Evolutionary conservation across 257 asterid species (phyloP).

Genomic region (Pogostemon cablin): DNA sequence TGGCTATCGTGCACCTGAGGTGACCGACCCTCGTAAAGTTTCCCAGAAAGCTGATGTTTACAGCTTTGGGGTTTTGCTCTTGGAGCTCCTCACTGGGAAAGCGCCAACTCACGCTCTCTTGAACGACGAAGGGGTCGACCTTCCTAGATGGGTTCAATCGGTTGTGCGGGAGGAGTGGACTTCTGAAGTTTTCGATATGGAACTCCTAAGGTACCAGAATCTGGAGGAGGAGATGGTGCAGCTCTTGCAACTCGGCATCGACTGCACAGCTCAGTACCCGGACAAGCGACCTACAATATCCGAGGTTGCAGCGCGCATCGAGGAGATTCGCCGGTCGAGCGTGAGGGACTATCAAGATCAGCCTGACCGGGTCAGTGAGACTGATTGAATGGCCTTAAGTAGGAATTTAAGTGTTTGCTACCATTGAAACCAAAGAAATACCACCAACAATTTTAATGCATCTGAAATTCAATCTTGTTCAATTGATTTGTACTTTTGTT

Average conservation of each 20-base stretch:
- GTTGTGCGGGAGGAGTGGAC: constrained; percentile 83
- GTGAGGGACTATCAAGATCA: constrained; percentile 38
- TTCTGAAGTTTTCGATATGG: constrained; percentile 77
- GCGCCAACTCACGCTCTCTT: constrained; percentile 82
- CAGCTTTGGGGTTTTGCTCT: constrained; percentile 68
- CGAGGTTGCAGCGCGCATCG: constrained; percentile 50
- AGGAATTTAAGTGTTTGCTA: constrained; percentile 17
- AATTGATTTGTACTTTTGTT: constrained; percentile 36
- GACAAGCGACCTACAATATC: constrained; percentile 70
- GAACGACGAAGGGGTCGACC: constrained; percentile 83
- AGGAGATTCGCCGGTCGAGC: constrained; percentile 50
- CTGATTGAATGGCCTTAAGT: constrained; percentile 32
- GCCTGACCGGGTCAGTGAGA: constrained; percentile 54
- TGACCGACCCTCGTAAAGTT: constrained; percentile 75
- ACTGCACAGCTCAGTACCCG: constrained; percentile 80
- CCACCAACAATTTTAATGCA: constrained; percentile 22
- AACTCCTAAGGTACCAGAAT: constrained; percentile 57
- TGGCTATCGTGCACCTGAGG: constrained; percentile 90
- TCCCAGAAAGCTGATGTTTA: constrained; percentile 81
- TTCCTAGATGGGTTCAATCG: constrained; percentile 88
- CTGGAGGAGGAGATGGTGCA: constrained; percentile 83
- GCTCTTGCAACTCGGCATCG: constrained; percentile 78
- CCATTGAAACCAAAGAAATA: constrained; percentile 28
- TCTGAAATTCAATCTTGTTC: constrained; percentile 23
- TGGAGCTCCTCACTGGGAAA: constrained; percentile 86